Conservation (phyloP, 257 asterid species). For the Nicotiana knightiana region DNA sequence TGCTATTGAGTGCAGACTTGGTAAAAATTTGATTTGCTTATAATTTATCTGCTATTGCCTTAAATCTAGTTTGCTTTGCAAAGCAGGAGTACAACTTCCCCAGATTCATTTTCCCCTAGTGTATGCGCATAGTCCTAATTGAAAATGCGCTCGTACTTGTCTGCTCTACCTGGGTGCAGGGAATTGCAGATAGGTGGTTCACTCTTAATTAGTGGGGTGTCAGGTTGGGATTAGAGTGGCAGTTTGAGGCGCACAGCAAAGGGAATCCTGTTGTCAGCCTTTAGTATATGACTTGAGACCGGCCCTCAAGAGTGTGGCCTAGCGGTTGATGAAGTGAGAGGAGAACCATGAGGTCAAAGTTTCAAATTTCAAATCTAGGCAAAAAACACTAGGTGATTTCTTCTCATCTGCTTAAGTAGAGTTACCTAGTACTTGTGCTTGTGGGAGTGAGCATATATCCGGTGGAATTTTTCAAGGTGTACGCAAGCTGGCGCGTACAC, state of each 20-base stretch:
- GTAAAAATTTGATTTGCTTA: not conserved
- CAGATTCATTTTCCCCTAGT: not conserved
- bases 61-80: not conserved
- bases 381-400: too few species aligned
- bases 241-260: not conserved
- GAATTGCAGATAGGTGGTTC: not conserved
- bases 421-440: not conserved
- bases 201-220: not conserved
- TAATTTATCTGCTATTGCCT: too few species aligned
- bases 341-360: too few species aligned
- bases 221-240: not conserved
- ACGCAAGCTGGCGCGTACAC: not conserved
- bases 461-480: not conserved
- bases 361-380: too few species aligned
- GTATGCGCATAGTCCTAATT: not conserved
- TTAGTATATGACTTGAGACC: not conserved
- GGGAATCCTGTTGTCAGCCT: not conserved
- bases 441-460: not conserved
- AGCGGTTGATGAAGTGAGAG: too few species aligned
- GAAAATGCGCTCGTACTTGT: not conserved
- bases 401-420: too few species aligned
- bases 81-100: not conserved
- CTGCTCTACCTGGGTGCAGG: not conserved
- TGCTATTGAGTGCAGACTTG: not conserved
- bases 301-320: too few species aligned